Conservation (phyloP, 2,329 filamentous ascomycete species). For the Aspergillus sp. region DNA sequence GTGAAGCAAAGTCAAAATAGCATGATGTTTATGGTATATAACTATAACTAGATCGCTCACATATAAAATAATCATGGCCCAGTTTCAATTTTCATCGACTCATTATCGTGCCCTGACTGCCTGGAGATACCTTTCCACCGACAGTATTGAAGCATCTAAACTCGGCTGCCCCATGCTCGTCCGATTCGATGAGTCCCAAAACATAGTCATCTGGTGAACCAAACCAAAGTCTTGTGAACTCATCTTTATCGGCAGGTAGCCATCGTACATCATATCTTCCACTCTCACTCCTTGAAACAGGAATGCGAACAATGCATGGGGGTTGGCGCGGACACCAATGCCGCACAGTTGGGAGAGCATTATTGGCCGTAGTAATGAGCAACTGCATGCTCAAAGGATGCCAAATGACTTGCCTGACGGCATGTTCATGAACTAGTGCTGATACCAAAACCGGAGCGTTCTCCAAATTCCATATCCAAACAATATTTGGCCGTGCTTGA, state of each 20-base stretch:
- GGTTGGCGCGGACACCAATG: constrained; percentile 32
- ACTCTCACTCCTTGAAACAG: constrained; percentile 32
- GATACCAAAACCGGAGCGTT: constrained; percentile 29
- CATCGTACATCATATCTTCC: constrained; percentile 38
- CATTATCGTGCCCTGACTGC: constrained; percentile 18
- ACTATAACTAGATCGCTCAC: neutral
- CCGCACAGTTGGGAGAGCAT: constrained; percentile 31
- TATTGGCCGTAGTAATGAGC: constrained; percentile 40
- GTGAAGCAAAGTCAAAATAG: neutral
- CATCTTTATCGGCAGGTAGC: constrained; percentile 22
- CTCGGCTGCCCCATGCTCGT: constrained; percentile 16
- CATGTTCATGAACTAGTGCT: constrained; percentile 43
- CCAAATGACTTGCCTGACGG: constrained; percentile 42
- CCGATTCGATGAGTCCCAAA: constrained; percentile 30
- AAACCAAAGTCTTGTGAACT: constrained; percentile 35
- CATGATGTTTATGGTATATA: neutral
- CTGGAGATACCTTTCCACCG: constrained; percentile 19
- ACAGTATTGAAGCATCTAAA: constrained; percentile 33
- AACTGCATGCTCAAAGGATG: constrained; percentile 37
- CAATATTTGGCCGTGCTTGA: constrained; percentile 42
- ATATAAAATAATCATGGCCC: neutral
- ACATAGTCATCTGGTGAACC: constrained; percentile 35
- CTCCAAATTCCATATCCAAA: constrained; percentile 47
- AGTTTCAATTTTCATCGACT: constrained; percentile 15
- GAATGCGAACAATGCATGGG: constrained; percentile 32